These are phyloP conservation scores for Mangifera indica DNA, from an alignment of 345 rosid species.

Conservation along the genomic window DNA sequence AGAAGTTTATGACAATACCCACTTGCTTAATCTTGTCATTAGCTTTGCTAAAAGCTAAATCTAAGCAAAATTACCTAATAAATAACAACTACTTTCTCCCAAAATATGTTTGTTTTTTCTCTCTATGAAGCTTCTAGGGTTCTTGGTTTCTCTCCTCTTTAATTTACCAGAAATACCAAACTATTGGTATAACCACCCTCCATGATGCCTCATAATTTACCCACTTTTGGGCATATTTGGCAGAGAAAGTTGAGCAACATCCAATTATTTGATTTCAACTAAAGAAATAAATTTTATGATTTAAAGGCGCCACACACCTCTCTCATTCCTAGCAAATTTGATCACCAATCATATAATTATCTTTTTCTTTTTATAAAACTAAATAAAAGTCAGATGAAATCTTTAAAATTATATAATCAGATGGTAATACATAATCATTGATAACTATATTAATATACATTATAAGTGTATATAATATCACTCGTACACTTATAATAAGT, in stretches of 20 bases:
- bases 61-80: background rate
- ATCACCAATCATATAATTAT: background rate
- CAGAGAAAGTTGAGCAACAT: background rate
- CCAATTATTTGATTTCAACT: constrained; percentile 6
- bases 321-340: constrained; percentile 1
- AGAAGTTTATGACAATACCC: background rate
- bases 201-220: constrained; percentile 28
- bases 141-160: background rate
- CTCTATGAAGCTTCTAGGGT: background rate
- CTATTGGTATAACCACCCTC: constrained; percentile 24
- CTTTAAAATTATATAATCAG: no score
- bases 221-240: background rate
- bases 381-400: no score
- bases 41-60: background rate
- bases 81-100: background rate
- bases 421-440: no score
- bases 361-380: no score
- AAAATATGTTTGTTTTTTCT: no score
- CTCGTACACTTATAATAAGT: no score
- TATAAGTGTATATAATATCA: no score
- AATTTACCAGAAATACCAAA: background rate
- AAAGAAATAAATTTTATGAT: background rate
- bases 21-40: background rate
- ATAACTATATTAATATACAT: no score
- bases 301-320: constrained; percentile 12